A percentile compares a stretch with the other conserved stretches of the same genome.
Evolutionary conservation across 495 filamentous ascomycete genomes (phyloP).

Genomic region (Penicillium atrosanguineum): DNA sequence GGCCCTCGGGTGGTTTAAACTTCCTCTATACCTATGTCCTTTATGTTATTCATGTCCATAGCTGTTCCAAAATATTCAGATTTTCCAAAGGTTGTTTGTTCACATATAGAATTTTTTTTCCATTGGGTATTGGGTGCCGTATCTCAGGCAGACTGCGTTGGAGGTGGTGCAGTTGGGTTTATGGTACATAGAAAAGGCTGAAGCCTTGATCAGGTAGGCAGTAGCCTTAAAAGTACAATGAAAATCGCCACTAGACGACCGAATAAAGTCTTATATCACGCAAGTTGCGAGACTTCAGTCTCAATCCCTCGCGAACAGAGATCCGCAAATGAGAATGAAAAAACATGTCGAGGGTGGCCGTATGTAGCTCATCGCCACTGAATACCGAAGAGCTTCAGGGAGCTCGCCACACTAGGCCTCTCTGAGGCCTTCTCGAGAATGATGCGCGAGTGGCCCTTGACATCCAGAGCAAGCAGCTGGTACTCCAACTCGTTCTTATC

Average conservation of each 20-base stretch:
- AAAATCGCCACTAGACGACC: not conserved
- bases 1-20: constrained; percentile 38
- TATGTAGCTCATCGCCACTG: constrained; percentile 45
- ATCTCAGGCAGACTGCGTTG: not conserved
- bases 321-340: not conserved
- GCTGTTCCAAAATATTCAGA: constrained; percentile 8
- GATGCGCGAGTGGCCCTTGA: constrained; percentile 55
- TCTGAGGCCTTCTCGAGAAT: constrained; percentile 47
- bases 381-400: constrained; percentile 50
- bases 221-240: not conserved
- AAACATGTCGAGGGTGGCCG: not conserved
- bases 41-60: constrained; percentile 29
- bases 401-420: constrained; percentile 35
- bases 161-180: not conserved
- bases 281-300: not conserved
- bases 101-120: not conserved
- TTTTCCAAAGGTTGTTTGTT: not conserved
- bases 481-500: constrained; percentile 72
- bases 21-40: constrained; percentile 6
- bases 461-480: constrained; percentile 76
- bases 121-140: not conserved
- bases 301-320: not conserved
- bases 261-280: not conserved
- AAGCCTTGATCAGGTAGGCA: not conserved
- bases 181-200: constrained; percentile 3